Evolutionary conservation across 2,329 filamentous ascomycete species (phyloP).

Genomic region (Leptosphaerulina australis): DNA sequence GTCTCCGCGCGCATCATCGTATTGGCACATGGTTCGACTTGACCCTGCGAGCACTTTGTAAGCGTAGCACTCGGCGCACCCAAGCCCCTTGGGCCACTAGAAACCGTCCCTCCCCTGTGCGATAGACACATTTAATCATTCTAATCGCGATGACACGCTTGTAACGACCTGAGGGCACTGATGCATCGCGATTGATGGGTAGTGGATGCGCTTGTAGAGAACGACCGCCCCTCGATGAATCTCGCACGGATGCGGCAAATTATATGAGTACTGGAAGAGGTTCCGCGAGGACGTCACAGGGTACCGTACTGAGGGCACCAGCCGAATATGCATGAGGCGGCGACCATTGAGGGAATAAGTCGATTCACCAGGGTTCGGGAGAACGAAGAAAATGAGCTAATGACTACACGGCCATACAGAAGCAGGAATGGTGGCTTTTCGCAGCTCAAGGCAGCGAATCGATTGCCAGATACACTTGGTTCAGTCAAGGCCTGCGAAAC

Average conservation of each 20-base stretch:
- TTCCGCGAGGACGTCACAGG: constrained; percentile 5
- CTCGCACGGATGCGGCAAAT: constrained; percentile 7
- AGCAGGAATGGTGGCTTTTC: neutral
- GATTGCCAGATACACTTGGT: neutral
- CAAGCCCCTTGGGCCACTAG: neutral
- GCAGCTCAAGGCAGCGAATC: neutral
- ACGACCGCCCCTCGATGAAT: neutral
- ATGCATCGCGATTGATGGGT: neutral
- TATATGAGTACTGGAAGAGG: neutral
- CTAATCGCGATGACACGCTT: constrained; percentile 1
- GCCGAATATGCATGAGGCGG: neutral
- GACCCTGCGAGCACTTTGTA: constrained; percentile 3
- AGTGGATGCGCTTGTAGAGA: constrained; percentile 3
- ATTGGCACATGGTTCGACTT: constrained; percentile 8
- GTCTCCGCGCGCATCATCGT: constrained; percentile 5
- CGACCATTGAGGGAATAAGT: neutral
- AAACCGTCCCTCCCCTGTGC: neutral
- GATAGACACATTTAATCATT: too few relatives aligned
- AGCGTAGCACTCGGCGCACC: neutral
- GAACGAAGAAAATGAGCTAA: neutral
- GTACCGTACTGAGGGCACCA: neutral
- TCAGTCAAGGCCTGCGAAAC: neutral
- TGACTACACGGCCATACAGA: neutral
- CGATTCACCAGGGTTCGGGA: neutral
- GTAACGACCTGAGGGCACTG: neutral